Evolutionary conservation across 2,329 filamentous ascomycete genomes (phyloP), one percentile per base, ranked within the genome.

Genomic region (Ophiostoma himal-ulmi): DNA sequence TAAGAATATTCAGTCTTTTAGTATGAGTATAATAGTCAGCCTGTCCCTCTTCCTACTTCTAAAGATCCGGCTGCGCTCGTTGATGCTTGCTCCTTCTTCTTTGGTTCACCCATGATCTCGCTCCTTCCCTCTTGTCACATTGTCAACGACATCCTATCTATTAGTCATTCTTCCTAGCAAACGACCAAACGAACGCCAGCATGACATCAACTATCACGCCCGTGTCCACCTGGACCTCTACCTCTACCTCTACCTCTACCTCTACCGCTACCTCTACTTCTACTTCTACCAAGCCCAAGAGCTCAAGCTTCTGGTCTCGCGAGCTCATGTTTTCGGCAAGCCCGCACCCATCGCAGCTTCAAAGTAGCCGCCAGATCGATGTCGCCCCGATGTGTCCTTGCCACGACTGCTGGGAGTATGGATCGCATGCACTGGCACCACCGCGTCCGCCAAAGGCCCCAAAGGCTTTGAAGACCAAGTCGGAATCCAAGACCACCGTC

Each of bases 301-400:
- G 36, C 20, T 26, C 37, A 8, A 37, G 62, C 20, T 39, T 39
- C 36, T 65, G 62, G 62, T 22, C 62, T 3, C 62, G 62, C 5
- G 17, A 22, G 34, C 36, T 65, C 57, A 11, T 64, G 39, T 37
- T 72, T 34, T 36, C 69, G 17, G 65, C 65, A 17, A 71, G 69
- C 41, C 71, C 72, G n/a, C 52, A 73, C 66, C 72, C 72, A 22
- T 48, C 39, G 11, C 64, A 39, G 44, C 70, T 71, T 5, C 64
- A 68, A 22, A 66, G 65, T n/a, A 71, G 72, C 36, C 60, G 39
- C 37, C 72, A 71, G 60, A 36, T 62, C 54, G 69, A 73, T 2
- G 41, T 30, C 5, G 69, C 73, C 1, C 73, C 72, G 30, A 71
- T 73, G 73, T 73, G 73, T 36, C 73, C 73, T 5, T 73, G 73